phyloP scores from a whole-genome alignment of 345 rosid genomes.

The Salix suchowensis region DNA sequence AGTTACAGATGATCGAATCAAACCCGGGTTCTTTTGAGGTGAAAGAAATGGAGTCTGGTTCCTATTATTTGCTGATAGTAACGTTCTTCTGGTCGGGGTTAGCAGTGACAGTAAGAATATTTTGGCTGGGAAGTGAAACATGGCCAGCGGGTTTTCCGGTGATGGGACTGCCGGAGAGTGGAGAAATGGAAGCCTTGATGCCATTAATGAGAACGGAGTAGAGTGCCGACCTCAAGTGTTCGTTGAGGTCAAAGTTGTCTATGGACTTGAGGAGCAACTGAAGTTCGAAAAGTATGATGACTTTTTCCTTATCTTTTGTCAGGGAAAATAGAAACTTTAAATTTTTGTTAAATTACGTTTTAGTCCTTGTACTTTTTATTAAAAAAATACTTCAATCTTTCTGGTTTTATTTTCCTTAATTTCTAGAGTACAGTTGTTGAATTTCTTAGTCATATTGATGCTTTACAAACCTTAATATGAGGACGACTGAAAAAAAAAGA shows the following conservation, averaged over 20 bases:
- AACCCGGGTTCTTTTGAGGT: conserved; percentile 9
- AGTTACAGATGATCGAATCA: conserved; percentile 29
- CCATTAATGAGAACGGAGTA: conserved; percentile 20
- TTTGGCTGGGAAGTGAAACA: conserved; percentile 23
- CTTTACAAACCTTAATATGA: no score
- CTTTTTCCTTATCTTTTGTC: no score
- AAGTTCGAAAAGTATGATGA: not conserved
- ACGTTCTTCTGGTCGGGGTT: not conserved
- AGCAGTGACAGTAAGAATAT: not conserved
- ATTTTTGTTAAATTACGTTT: no score
- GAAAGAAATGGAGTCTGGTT: conserved; percentile 28
- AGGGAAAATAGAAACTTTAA: no score
- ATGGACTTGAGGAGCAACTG: not conserved
- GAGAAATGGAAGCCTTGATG: conserved; percentile 29
- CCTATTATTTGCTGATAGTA: not conserved
- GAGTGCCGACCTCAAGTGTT: not conserved
- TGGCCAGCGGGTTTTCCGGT: conserved; percentile 16
- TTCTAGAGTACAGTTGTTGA: no score
- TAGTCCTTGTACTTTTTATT: no score
- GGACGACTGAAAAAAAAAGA: no score
- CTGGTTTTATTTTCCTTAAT: no score
- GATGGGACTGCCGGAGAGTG: conserved; percentile 11
- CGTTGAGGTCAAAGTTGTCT: not conserved
- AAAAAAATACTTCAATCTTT: no score
- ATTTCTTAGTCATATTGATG: no score